Percentiles rank a stretch among this genome's conserved stretches.
These are phyloP conservation scores for Pugionium dolabratum DNA, from an alignment of 345 rosid genomes.

Conservation along the genomic window DNA sequence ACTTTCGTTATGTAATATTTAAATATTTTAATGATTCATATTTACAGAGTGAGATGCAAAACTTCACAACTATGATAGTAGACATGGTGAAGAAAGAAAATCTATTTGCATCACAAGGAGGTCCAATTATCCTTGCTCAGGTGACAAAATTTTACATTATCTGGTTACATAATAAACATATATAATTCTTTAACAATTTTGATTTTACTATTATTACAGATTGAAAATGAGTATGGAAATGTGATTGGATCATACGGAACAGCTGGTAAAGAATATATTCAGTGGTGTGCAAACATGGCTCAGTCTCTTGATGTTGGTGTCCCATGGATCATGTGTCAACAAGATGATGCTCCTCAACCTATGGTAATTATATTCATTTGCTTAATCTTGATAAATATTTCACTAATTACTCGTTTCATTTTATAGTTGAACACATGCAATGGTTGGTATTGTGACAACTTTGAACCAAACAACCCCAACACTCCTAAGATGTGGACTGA, in stretches of 20 bases:
- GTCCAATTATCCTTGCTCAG: constrained; percentile 75
- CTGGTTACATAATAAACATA: too few relatives aligned
- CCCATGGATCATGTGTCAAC: constrained; percentile 71
- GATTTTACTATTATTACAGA: constrained; percentile 5
- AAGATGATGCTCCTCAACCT: constrained; percentile 48
- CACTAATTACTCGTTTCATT: not conserved
- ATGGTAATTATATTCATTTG: constrained; percentile 35
- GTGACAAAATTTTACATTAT: constrained; percentile 40
- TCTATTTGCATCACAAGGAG: constrained; percentile 73
- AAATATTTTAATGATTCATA: too few relatives aligned
- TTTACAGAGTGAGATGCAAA: constrained; percentile 66
- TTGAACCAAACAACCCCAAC: constrained; percentile 40
- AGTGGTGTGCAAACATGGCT: constrained; percentile 48
- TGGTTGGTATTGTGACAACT: constrained; percentile 55
- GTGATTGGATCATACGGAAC: constrained; percentile 37
- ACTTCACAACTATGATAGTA: constrained; percentile 61
- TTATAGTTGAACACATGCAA: constrained; percentile 56
- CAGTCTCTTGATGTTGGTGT: constrained; percentile 44
- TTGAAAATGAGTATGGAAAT: constrained; percentile 48
- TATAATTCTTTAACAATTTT: not conserved
- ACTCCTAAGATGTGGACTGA: constrained; percentile 72
- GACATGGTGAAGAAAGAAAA: constrained; percentile 59
- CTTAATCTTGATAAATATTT: not conserved
- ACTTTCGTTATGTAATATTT: too few relatives aligned
- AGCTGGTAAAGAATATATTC: constrained; percentile 36